Evolutionary conservation across 2,329 filamentous ascomycete species (phyloP).

Genomic region (Diaporthe ilicicola): DNA sequence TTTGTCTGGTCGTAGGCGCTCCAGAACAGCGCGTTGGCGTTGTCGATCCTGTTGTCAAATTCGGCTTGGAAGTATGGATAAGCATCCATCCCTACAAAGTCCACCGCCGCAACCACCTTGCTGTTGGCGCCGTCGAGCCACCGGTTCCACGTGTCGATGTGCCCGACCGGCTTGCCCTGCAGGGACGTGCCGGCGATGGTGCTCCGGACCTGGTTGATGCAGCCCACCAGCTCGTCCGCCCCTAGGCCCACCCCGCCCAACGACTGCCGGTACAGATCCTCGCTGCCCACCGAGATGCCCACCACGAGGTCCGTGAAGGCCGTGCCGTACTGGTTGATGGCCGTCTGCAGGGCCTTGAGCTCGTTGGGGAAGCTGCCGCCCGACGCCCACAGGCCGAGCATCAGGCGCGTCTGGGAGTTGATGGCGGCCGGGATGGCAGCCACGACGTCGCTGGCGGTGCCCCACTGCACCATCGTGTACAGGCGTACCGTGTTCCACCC

Average conservation of each 20-base stretch:
- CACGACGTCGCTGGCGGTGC: slow-evolving; percentile 63
- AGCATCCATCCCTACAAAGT: slow-evolving; percentile 85
- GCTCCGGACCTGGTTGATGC: slow-evolving; percentile 74
- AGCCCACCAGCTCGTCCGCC: slow-evolving; percentile 62
- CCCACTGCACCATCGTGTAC: slow-evolving; percentile 78
- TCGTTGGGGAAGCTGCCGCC: slow-evolving; percentile 72
- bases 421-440: slow-evolving; percentile 83
- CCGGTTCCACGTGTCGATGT: slow-evolving; percentile 89
- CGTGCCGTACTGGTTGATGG: slow-evolving; percentile 74
- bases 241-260: slow-evolving; percentile 53
- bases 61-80: slow-evolving; percentile 86
- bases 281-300: slow-evolving; percentile 86
- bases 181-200: slow-evolving; percentile 57
- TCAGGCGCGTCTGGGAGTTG: slow-evolving; percentile 76
- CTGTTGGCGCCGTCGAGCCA: slow-evolving; percentile 78
- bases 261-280: slow-evolving; percentile 85
- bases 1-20: slow-evolving; percentile 59
- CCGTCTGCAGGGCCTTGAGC: slow-evolving; percentile 73
- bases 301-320: slow-evolving; percentile 73
- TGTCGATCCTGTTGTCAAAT: slow-evolving; percentile 69
- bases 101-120: slow-evolving; percentile 72
- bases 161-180: slow-evolving; percentile 66
- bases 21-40: slow-evolving; percentile 74
- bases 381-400: slow-evolving; percentile 87
- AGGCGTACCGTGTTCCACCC: slow-evolving; percentile 75